Base-by-base conservation (phyloP, 352 stramenopile genomes). In the Pythium guiyangense region DNA sequence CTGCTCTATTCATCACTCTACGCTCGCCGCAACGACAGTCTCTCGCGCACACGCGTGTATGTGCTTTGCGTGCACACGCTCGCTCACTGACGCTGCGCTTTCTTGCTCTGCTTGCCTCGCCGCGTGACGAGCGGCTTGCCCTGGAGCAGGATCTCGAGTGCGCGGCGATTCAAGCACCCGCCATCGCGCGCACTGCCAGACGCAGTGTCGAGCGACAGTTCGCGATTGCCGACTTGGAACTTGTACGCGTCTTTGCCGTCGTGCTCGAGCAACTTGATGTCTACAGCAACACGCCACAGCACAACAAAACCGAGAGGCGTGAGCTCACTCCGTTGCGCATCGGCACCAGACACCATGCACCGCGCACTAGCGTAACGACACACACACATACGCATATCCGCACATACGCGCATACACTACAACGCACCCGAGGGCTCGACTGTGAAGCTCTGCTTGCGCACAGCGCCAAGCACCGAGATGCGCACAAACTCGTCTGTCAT, bases 121-220 rank as follows among this genome's bases (percentile, higher is more conserved):
- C 76, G 80, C 22, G 74, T 77, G 22, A 89, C 74, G 10, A 91
- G 69, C n/a, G 81, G 79, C 55, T 79, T 85, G 42, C 81, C 81
- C 49, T 86, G 65, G 56, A 91, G 70, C 58, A 91, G 48, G n/a
- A 75, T 75, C 42, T 88, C 73, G 22, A 91, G 69, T n/a, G 72
- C 73, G 59, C 77, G 86, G 46, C 71, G 74, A 53, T 87, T 91
- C 31, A 74, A 59, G 40, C 73, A 86, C 14, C 68, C 67, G 49
- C 68, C 31, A 10, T 9, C 31, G 6, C 31, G 31, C 31, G 31
- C 31, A 37, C 31, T 37, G 31, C 31, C 78, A 9, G 70, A 71
- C 1, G 78, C 77, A 11, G 72, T 25, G n/a, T n/a, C n/a, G n/a
- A n/a, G n/a, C n/a, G n/a, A n/a, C n/a, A n/a, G n/a, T n/a, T n/a